Evolutionary conservation across 345 rosid genomes (phyloP).

Genomic region (Moringa oleifera): DNA sequence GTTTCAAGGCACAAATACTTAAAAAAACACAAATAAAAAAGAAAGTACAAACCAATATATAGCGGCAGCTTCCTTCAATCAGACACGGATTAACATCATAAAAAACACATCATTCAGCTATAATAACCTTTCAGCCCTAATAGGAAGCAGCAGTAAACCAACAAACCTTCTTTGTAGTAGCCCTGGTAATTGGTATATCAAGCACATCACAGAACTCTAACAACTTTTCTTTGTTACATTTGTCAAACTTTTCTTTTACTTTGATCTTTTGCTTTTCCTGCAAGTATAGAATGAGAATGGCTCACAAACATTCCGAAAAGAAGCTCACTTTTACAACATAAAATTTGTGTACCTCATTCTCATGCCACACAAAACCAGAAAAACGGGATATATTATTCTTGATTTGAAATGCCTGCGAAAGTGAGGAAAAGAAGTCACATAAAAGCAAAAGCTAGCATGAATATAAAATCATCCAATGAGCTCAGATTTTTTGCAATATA

Average conservation of each 20-base stretch:
- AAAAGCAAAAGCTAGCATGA: slow-evolving; percentile 10
- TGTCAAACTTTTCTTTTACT: slow-evolving; percentile 80
- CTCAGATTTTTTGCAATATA: neutral
- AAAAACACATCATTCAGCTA: neutral
- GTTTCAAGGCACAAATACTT: too few relatives aligned
- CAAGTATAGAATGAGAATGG: slow-evolving; percentile 8
- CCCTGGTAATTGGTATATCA: slow-evolving; percentile 59
- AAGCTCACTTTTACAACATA: neutral
- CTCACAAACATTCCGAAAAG: neutral
- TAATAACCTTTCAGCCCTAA: neutral
- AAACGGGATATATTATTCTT: slow-evolving; percentile 76
- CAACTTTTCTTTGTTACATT: slow-evolving; percentile 77
- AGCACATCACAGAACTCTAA: slow-evolving; percentile 79
- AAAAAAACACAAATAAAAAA: too few relatives aligned
- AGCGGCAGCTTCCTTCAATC: neutral
- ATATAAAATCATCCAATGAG: slow-evolving; percentile 5
- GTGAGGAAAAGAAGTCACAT: slow-evolving; percentile 22
- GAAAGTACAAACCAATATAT: neutral
- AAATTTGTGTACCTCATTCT: slow-evolving; percentile 56
- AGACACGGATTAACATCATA: neutral
- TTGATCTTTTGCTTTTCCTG: slow-evolving; percentile 78
- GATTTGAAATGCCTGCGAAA: slow-evolving; percentile 75
- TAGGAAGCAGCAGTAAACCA: slow-evolving; percentile 1
- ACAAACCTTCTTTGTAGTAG: slow-evolving; percentile 71
- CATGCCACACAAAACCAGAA: slow-evolving; percentile 93